phyloP scores from a whole-genome alignment of 352 stramenopile genomes.

The Phytophthora idaei region DNA sequence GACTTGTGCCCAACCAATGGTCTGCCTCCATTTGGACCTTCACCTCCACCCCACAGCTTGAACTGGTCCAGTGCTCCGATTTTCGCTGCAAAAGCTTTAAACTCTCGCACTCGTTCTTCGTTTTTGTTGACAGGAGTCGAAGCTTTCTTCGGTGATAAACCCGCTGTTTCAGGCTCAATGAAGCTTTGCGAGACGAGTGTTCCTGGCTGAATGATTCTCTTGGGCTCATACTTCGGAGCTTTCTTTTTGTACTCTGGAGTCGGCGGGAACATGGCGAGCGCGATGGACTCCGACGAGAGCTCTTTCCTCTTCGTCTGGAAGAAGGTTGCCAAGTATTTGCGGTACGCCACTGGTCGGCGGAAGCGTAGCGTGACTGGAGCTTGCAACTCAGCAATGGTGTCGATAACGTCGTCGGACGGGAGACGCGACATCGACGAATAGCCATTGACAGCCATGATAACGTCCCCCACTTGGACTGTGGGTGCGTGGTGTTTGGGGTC shows the following conservation, averaged over 20 bases:
- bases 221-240: conserved; percentile 10
- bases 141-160: conserved; percentile 21
- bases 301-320: conserved; percentile 37
- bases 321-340: conserved; percentile 56
- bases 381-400: conserved; percentile 50
- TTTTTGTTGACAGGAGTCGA: conserved; percentile 20
- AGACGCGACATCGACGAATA: conserved; percentile 52
- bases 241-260: conserved; percentile 70
- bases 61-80: conserved; percentile 64
- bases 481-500: conserved; percentile 55
- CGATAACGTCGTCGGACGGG: conserved; percentile 61
- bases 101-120: conserved; percentile 33
- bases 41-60: conserved; percentile 49
- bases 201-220: conserved; percentile 19
- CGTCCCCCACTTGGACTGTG: conserved; percentile 61
- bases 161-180: conserved; percentile 32
- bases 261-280: conserved; percentile 70
- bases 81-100: conserved; percentile 55
- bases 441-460: conserved; percentile 72
- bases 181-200: conserved; percentile 39
- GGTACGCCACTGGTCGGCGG: conserved; percentile 60
- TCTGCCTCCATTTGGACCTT: conserved; percentile 30
- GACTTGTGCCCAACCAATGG: conserved; percentile 44
- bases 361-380: conserved; percentile 60
- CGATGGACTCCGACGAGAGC: conserved; percentile 54